Conservation (phyloP, 2,329 filamentous ascomycete species). For the Cladorrhinum sp. region DNA sequence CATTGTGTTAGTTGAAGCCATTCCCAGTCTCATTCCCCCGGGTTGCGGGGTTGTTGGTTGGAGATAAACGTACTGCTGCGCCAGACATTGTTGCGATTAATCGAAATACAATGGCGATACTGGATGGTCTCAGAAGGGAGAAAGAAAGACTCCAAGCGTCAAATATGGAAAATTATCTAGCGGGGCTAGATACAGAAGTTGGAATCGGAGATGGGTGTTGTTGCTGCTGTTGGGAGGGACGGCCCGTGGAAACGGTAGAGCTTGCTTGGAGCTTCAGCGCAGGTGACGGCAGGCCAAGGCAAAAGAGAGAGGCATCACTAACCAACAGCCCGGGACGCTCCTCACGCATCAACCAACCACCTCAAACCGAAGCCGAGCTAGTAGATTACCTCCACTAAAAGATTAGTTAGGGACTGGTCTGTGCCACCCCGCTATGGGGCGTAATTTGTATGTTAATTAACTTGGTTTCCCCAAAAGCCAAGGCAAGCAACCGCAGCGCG, state of each 20-base stretch:
- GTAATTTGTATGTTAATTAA: neutral
- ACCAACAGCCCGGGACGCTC: constrained; percentile 2
- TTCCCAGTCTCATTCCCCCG: neutral
- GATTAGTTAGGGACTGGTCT: constrained; percentile 7
- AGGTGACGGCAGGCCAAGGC: neutral
- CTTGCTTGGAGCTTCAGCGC: constrained; percentile 21
- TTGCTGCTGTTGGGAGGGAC: neutral
- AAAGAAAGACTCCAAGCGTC: neutral
- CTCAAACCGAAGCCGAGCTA: neutral
- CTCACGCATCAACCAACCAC: neutral
- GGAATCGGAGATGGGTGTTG: neutral
- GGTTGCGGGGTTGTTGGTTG: constrained; percentile 19
- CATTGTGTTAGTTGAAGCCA: constrained; percentile 12
- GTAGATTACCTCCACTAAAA: neutral
- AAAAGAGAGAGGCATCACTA: too few species aligned
- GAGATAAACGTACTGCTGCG: constrained; percentile 35
- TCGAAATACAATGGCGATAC: neutral
- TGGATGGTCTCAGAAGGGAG: neutral
- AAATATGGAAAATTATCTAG: neutral
- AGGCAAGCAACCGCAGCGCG: constrained; percentile 4
- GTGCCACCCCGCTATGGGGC: constrained; percentile 1
- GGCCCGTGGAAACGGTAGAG: constrained; percentile 14
- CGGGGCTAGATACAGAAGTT: neutral
- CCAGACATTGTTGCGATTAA: constrained; percentile 37
- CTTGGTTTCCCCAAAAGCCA: neutral